A percentile compares a stretch with the other conserved stretches of the same genome.
Evolutionary conservation across 2,329 filamentous ascomycete species (phyloP).

Genomic region (Blumeria graminis): DNA sequence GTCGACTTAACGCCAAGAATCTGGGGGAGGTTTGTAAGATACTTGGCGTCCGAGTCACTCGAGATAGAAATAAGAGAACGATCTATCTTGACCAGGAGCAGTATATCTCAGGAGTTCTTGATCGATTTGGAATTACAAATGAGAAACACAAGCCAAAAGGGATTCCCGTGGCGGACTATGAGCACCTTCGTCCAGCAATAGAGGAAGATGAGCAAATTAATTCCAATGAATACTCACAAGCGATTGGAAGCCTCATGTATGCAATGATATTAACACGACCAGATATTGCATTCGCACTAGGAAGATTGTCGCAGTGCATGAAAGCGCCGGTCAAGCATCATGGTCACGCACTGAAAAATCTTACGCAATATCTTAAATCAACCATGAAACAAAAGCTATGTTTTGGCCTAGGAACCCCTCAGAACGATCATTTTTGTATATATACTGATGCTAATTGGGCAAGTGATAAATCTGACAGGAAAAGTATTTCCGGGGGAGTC

Average conservation of each 20-base stretch:
- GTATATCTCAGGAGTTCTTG: neutral
- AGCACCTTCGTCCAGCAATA: neutral
- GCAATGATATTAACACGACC: neutral
- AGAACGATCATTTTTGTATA: neutral
- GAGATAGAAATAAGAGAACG: neutral
- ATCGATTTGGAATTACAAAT: neutral
- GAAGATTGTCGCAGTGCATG: neutral
- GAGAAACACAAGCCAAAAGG: neutral
- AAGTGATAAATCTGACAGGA: no score
- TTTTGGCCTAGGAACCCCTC: neutral
- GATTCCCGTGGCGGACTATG: neutral
- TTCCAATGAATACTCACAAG: neutral
- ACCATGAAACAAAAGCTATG: neutral
- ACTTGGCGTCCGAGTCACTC: neutral
- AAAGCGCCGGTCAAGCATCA: neutral
- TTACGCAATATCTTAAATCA: neutral
- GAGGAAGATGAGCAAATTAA: neutral
- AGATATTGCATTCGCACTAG: neutral
- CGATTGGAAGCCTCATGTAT: neutral
- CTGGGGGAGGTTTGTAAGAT: slow-evolving; percentile 1
- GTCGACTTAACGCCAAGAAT: neutral
- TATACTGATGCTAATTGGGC: neutral
- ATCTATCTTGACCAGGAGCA: neutral
- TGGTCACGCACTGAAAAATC: neutral
- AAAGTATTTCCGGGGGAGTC: neutral